Evolutionary conservation across 164 flowering plant genomes (phyloP).

Genomic region (Dillenia suffruticosa): DNA sequence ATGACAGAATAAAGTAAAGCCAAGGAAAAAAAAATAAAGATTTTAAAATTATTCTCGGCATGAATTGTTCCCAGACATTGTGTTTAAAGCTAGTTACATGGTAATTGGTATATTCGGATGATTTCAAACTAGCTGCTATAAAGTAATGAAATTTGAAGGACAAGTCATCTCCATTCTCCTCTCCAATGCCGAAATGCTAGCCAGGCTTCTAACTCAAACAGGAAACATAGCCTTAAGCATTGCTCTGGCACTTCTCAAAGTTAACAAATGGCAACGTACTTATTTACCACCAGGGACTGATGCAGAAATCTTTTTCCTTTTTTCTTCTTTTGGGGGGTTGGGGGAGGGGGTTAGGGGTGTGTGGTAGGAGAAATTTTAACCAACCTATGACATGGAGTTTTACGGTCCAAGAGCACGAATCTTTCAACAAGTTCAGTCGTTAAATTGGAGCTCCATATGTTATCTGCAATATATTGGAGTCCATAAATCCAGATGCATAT

Average conservation of each 20-base stretch:
- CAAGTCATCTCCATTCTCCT: neutral
- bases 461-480: constrained; percentile 39
- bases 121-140: neutral
- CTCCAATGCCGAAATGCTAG: no score
- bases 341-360: no score
- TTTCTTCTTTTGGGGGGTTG: neutral
- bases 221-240: no score
- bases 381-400: constrained; percentile 87
- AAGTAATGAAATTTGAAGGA: neutral
- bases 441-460: constrained; percentile 78
- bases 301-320: neutral
- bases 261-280: no score
- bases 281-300: no score
- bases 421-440: constrained; percentile 57
- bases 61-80: no score
- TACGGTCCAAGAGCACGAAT: constrained; percentile 47
- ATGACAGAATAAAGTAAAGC: neutral
- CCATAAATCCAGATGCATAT: no score
- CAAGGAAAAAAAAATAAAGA: neutral
- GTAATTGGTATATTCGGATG: neutral
- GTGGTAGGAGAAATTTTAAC: neutral
- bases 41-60: neutral
- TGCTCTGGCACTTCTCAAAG: no score
- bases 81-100: no score
- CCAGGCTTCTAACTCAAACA: no score